phyloP scores from a whole-genome alignment of 2,329 filamentous ascomycete genomes.

The Pseudogymnoascus sp. region DNA sequence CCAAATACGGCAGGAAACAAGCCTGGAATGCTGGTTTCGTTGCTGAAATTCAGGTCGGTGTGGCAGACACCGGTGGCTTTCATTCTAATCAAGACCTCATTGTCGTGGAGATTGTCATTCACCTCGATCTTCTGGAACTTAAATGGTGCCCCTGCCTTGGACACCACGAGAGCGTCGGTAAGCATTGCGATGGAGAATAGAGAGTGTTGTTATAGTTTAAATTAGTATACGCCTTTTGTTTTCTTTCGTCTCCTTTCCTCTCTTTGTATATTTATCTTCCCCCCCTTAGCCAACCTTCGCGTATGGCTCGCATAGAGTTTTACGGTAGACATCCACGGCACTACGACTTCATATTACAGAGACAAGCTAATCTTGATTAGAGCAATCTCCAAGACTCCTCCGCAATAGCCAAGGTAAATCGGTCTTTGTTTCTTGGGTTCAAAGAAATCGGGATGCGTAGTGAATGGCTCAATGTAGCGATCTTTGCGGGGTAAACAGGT shows the following conservation, averaged over 20 bases:
- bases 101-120: constrained; percentile 13
- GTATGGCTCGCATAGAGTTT: background rate
- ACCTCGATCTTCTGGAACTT: constrained; percentile 22
- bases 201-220: background rate
- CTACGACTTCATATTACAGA: background rate
- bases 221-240: background rate
- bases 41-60: constrained; percentile 18
- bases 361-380: background rate
- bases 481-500: background rate
- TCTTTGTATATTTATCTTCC: background rate
- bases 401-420: background rate
- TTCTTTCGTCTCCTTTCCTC: background rate
- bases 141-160: constrained; percentile 15
- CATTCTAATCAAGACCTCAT: constrained; percentile 30
- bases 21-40: constrained; percentile 12
- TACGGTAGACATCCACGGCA: background rate
- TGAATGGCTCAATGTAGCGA: background rate
- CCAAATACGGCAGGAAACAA: constrained; percentile 25
- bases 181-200: background rate
- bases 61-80: constrained; percentile 29
- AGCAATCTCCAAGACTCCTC: background rate
- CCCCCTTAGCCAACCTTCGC: background rate
- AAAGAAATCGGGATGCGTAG: background rate
- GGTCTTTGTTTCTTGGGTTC: background rate
- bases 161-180: constrained; percentile 15